Percentiles rank a stretch among this genome's conserved stretches.
phyloP scores from a whole-genome alignment of 495 filamentous ascomycete species.

The Talaromyces borbonicus region DNA sequence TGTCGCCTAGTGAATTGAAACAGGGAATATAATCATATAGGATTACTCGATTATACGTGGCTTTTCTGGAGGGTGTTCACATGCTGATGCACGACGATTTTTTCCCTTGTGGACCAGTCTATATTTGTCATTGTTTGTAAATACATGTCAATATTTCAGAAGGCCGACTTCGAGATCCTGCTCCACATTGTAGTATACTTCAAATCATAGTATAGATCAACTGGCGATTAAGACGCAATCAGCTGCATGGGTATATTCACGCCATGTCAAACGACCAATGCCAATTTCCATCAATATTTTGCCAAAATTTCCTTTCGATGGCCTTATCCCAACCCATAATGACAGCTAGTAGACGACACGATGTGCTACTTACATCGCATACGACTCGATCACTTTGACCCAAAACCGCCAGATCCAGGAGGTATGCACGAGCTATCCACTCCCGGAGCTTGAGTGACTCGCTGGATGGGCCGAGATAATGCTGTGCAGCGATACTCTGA shows the following conservation, averaged over 20 bases:
- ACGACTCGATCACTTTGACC: slow-evolving; percentile 47
- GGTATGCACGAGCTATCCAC: slow-evolving; percentile 58
- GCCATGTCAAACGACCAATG: slow-evolving; percentile 30
- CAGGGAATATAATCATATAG: background rate
- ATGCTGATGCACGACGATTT: no score
- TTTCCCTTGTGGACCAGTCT: no score
- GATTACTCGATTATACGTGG: background rate
- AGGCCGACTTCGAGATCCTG: no score
- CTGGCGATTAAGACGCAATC: background rate
- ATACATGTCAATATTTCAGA: no score
- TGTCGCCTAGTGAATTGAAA: slow-evolving; percentile 44
- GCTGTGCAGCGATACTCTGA: slow-evolving; percentile 3
- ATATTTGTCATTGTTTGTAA: no score
- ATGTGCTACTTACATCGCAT: slow-evolving; percentile 55
- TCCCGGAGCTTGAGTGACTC: slow-evolving; percentile 48
- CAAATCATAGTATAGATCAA: no score
- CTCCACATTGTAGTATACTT: no score
- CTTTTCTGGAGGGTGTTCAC: no score
- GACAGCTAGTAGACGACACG: slow-evolving; percentile 60
- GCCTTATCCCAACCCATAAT: slow-evolving; percentile 72
- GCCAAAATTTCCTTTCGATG: slow-evolving; percentile 46
- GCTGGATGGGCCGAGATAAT: slow-evolving; percentile 28
- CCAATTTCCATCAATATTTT: slow-evolving; percentile 62
- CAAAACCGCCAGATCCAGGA: slow-evolving; percentile 61
- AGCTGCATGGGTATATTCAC: background rate